These are phyloP conservation scores for Apiospora phragmitis DNA, from an alignment of 2,329 filamentous ascomycete genomes.

Conservation along the genomic window DNA sequence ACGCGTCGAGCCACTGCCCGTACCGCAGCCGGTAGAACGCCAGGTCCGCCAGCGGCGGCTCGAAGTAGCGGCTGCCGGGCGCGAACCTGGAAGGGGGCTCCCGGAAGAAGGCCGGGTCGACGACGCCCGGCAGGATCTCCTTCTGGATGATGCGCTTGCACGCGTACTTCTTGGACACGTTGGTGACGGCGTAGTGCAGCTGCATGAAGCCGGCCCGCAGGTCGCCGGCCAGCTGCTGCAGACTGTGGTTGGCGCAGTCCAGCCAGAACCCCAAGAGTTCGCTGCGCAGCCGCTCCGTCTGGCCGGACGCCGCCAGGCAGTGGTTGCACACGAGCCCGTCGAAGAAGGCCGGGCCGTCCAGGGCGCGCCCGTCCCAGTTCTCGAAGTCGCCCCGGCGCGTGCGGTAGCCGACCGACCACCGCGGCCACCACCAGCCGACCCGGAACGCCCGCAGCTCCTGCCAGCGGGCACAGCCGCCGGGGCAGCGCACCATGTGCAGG, in stretches of 20 bases:
- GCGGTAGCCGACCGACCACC: not conserved
- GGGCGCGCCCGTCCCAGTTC: not conserved
- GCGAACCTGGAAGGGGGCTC: not conserved
- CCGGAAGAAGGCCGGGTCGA: not conserved
- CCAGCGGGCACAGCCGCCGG: not conserved
- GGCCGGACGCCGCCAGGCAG: not conserved
- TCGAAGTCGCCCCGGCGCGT: not conserved
- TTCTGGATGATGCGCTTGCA: not conserved
- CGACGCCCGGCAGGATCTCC: not conserved
- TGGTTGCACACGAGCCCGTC: not conserved
- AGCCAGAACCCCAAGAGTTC: not conserved
- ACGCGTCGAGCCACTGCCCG: not conserved
- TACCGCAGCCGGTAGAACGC: not conserved
- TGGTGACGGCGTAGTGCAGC: not conserved
- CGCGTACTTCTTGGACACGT: not conserved
- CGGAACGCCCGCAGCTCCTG: constrained; percentile 1
- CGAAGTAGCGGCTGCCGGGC: not conserved
- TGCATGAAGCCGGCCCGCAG: not conserved
- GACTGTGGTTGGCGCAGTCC: not conserved
- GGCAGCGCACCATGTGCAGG: constrained; percentile 1
- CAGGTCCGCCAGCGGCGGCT: not conserved
- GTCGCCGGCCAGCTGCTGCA: not conserved
- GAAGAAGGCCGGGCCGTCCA: not conserved
- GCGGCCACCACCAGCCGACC: not conserved
- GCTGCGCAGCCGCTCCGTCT: not conserved